A percentile compares a stretch with the other conserved stretches of the same genome.
These are phyloP conservation scores for Solanum infundibuliforme DNA, from an alignment of 257 asterid genomes.

Conservation along the genomic window DNA sequence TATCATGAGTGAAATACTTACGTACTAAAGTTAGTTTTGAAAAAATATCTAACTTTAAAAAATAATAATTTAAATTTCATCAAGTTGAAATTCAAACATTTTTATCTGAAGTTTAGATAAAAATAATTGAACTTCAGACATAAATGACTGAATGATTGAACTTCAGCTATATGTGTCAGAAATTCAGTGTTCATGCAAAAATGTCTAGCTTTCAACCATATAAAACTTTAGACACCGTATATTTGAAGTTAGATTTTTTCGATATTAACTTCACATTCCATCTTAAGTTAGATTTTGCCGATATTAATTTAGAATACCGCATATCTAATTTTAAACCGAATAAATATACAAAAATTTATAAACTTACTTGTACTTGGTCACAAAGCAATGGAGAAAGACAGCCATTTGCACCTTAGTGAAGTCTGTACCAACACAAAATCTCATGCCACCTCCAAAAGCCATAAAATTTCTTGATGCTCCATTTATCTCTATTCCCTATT, in stretches of 20 bases:
- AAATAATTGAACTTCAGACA: background rate
- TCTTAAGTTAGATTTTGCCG: background rate
- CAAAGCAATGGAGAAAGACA: slow-evolving; percentile 61
- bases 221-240: no score
- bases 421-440: slow-evolving; percentile 82
- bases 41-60: no score
- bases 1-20: background rate
- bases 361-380: slow-evolving; percentile 71
- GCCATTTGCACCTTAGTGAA: slow-evolving; percentile 88
- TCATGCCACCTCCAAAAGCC: slow-evolving; percentile 94
- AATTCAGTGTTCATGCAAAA: background rate
- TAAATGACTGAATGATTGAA: background rate
- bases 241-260: no score
- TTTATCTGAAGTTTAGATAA: no score
- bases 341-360: no score
- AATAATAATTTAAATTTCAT: no score
- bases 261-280: background rate
- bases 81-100: background rate
- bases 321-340: background rate
- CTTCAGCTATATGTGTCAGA: background rate
- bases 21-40: no score
- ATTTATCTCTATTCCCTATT: slow-evolving; percentile 45
- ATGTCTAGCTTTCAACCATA: background rate
- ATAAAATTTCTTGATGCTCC: slow-evolving; percentile 73
- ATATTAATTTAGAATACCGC: no score